Evolutionary conservation across 805 yeast genomes (phyloP), one percentile per base, ranked within the genome.

Genomic region (Sugiyamaella floridensis): DNA sequence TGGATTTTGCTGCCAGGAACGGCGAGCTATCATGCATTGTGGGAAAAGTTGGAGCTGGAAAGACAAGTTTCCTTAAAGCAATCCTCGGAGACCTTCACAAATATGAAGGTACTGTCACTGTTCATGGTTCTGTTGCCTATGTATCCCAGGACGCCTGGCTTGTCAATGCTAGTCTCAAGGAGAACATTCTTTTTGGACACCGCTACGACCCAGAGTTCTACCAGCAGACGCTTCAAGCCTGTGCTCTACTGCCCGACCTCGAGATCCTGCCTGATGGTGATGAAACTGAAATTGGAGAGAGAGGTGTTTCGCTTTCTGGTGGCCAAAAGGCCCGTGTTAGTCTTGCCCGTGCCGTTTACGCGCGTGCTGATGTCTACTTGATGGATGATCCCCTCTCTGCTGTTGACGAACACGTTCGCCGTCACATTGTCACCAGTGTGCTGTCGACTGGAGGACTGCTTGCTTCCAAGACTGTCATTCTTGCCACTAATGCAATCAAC

Each of bases 251-350:
- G 11, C 81, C 82, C 26, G 99, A 93, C 71, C 73, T 93, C 56
- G 80, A 78, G 29, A 80, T 83, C 29, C 76, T 93, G 55, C 89
- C 96, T 1, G 86, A 88, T 63, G 96, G 97, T 51, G 98, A 93
- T 67, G 76, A 76, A 49, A 93, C 99, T 5, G 81, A 86, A 61
- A 98, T 93, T 53, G 99, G 99, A 57, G 99, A 93, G 71, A 89
- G 92, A 67, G 99, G 99, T 58, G 90, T 93, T 49, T 88, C 97
- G 12, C 75, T 93, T 48, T 87, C 96, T 43, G 99, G 99, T 49
- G 99, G 99, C 45, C 99, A 93, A 69, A 93, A 93, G 76, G 98
- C 99, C 0, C 82, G 99, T 67, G 76, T 93, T 40, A 83, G 96
- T 1, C 77, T 93, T 50, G 99, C 99, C 0, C 80, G 99, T 66